phyloP scores from a whole-genome alignment of 176 grass and related monocot genomes.

The Raddia guianensis region DNA sequence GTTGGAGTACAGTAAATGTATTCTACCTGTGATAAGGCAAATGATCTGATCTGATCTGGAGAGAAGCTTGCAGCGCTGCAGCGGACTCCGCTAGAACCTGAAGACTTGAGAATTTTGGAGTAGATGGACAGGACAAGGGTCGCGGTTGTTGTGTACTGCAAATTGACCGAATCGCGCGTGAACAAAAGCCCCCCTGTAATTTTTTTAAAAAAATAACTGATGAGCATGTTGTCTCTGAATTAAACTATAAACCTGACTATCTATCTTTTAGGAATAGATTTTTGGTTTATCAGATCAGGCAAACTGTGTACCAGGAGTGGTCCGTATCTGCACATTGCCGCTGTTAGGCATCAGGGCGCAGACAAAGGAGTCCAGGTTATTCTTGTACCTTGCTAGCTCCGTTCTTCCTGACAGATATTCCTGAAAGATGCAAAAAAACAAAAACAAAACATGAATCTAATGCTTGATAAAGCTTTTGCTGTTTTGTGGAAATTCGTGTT shows the following conservation, averaged over 20 bases:
- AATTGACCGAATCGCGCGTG: conserved; percentile 50
- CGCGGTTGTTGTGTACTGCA: conserved; percentile 51
- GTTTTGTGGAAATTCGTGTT: neutral
- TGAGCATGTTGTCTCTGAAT: neutral
- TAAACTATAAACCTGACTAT: neutral
- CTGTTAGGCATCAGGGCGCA: conserved; percentile 62
- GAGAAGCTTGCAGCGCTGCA: conserved; percentile 59
- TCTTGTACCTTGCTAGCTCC: conserved; percentile 56
- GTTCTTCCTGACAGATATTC: conserved; percentile 61
- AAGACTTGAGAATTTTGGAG: conserved; percentile 40
- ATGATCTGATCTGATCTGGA: conserved; percentile 53
- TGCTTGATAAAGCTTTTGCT: neutral
- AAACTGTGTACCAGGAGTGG: conserved; percentile 46
- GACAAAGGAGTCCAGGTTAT: conserved; percentile 53
- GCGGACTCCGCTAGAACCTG: conserved; percentile 1
- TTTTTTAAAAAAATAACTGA: neutral
- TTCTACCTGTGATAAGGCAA: conserved; percentile 54
- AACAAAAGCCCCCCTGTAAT: conserved; percentile 56
- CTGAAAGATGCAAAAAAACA: conserved; percentile 29
- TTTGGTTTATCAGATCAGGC: neutral
- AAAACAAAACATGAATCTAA: neutral
- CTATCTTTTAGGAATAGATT: neutral
- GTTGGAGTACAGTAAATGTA: neutral
- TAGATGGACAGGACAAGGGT: conserved; percentile 54
- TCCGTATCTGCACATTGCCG: conserved; percentile 51